Conservation (phyloP, 2,329 filamentous ascomycete species). For the Drechslerella coelobrocha region DNA sequence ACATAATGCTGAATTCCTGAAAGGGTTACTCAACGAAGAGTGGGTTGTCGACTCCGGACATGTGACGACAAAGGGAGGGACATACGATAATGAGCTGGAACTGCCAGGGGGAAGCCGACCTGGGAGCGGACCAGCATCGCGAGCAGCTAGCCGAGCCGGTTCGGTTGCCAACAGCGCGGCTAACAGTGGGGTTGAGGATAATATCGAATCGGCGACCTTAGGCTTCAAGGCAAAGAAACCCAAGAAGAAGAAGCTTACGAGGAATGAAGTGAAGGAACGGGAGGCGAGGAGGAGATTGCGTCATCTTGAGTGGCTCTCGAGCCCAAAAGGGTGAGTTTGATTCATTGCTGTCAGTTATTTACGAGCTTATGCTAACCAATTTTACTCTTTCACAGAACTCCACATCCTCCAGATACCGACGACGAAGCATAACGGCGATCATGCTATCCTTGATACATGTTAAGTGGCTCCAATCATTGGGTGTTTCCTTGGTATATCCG, state of each 20-base stretch:
- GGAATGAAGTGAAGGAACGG: constrained; percentile 92
- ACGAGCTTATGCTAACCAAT: constrained; percentile 1
- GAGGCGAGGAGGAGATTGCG: constrained; percentile 85
- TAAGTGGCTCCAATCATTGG: too few species aligned
- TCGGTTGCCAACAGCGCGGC: constrained; percentile 77
- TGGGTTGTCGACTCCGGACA: constrained; percentile 91
- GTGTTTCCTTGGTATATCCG: too few species aligned
- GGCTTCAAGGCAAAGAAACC: constrained; percentile 83
- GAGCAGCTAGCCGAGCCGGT: constrained; percentile 65
- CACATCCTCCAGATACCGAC: constrained; percentile 54
- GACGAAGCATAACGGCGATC: constrained; percentile 51
- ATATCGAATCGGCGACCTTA: constrained; percentile 61
- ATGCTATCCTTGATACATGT: too few species aligned
- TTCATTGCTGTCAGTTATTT: not conserved
- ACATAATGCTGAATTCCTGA: constrained; percentile 98
- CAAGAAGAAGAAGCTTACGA: constrained; percentile 98
- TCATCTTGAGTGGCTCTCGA: constrained; percentile 85
- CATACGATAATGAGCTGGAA: constrained; percentile 33
- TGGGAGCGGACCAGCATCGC: constrained; percentile 64
- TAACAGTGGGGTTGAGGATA: constrained; percentile 74
- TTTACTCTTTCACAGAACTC: constrained; percentile 47
- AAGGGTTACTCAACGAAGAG: constrained; percentile 92
- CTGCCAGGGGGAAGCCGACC: constrained; percentile 60
- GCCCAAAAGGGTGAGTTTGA: constrained; percentile 71
- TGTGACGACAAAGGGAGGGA: constrained; percentile 65